Base-by-base conservation (phyloP, 169 alveolate species). In the Cryptosporidium ubiquitum region DNA sequence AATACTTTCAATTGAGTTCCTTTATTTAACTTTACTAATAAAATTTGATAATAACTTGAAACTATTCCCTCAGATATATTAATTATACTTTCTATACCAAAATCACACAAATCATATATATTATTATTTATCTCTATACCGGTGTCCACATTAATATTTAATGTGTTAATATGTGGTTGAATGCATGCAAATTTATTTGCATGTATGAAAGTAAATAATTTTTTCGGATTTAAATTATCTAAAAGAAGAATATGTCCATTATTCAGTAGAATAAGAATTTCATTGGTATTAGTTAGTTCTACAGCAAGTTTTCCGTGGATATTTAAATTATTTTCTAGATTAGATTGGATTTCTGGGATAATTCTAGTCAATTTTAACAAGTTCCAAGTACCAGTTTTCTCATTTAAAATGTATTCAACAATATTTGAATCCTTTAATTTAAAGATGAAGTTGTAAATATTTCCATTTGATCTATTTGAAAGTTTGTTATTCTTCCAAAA, bases 161-260 rank as follows among this genome's bases (percentile, higher is more conserved):
- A 64, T 5, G 49, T 64, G 71, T 35, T 20, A 18, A 64, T 64
- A 33, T 64, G 16, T 69, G 55, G 14, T 18, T 14, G 20, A 37
- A 5, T 42, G 29, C 84, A 70, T 70, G 84, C 68, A 70, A 23
- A 6, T 49, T 70, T 33, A 55, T 33, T 73, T 52, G 39, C 85
- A 52, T 73, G 69, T 55, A 73, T 55, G 37, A 9, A 58, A 0
- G 37, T 52, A 42, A 73, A 73, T 37, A 35, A 10, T 37, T 73
- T 73, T 55, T 55, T 42, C 31, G 68, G 61, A 20, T 35, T 23
- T 35, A 73, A 44, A 40, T 73, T 55, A 20, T 33, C 57, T 5
- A 14, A n/a, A 20, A 55, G 55, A 14, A 73, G 70, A 33, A 52
- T 52, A 4, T 73, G 55, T 31, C 70, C 23, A 33, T 73, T 73